Evolutionary conservation across 2,329 filamentous ascomycete genomes (phyloP).

Genomic region (Claviceps sp.): DNA sequence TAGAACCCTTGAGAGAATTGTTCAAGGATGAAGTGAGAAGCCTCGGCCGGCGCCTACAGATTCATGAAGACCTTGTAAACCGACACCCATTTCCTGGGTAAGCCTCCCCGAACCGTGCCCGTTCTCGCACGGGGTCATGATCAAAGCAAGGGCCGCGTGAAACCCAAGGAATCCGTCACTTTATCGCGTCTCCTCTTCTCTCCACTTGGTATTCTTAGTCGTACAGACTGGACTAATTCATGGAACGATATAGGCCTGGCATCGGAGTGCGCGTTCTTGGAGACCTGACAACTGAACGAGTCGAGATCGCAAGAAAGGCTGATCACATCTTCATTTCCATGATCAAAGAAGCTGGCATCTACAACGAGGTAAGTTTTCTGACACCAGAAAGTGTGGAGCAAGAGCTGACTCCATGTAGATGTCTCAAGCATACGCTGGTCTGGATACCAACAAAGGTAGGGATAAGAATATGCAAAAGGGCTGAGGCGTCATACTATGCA

Average conservation of each 20-base stretch:
- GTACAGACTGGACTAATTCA: background rate
- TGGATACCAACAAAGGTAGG: conserved; percentile 11
- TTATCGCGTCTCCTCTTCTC: background rate
- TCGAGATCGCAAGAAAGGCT: conserved; percentile 65
- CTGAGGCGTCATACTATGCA: too few species aligned
- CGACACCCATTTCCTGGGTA: conserved; percentile 11
- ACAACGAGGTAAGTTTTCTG: conserved; percentile 36
- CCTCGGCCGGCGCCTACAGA: conserved; percentile 17
- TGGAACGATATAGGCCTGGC: conserved; percentile 34
- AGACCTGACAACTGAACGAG: conserved; percentile 66
- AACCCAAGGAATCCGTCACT: background rate
- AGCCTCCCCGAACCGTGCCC: background rate
- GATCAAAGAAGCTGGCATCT: conserved; percentile 60
- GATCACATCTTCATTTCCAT: conserved; percentile 67
- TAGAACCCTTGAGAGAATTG: conserved; percentile 37
- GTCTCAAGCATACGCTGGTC: conserved; percentile 15
- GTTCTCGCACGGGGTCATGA: background rate
- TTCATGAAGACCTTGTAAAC: conserved; percentile 20
- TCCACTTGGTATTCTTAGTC: background rate
- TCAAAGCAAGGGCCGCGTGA: background rate
- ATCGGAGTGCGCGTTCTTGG: conserved; percentile 73
- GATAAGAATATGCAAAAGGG: background rate
- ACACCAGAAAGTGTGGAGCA: background rate
- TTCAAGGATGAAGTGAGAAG: conserved; percentile 49
- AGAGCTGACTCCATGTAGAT: conserved; percentile 9